These are phyloP conservation scores for Xylogone sp. DNA, from an alignment of 2,329 filamentous ascomycete genomes.

Conservation along the genomic window DNA sequence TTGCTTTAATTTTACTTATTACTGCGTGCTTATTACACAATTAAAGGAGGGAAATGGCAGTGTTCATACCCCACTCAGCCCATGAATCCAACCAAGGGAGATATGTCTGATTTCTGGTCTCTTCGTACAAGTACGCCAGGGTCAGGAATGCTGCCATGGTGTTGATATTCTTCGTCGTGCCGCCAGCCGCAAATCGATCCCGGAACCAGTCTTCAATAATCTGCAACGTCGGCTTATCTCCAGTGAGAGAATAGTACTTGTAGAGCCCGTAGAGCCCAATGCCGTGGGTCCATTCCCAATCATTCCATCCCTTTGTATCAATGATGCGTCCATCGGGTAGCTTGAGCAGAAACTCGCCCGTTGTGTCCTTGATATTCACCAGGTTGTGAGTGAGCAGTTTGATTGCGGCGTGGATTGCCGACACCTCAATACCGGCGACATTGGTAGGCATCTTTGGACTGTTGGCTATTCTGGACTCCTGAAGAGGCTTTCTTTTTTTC, in stretches of 20 bases:
- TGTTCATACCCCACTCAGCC: conserved; percentile 79
- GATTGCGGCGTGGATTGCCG: conserved; percentile 51
- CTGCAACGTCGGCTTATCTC: conserved; percentile 52
- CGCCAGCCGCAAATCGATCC: conserved; percentile 44
- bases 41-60: too few species aligned
- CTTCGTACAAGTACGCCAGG: conserved; percentile 74
- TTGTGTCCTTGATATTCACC: conserved; percentile 72
- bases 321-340: conserved; percentile 72
- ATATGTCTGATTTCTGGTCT: conserved; percentile 64
- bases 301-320: conserved; percentile 80
- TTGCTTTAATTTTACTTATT: too few species aligned
- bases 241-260: conserved; percentile 75
- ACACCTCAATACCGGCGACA: conserved; percentile 35
- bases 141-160: conserved; percentile 78
- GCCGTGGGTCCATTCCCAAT: conserved; percentile 82
- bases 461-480: too few species aligned
- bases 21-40: too few species aligned
- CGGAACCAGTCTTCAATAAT: conserved; percentile 74
- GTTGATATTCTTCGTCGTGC: conserved; percentile 82
- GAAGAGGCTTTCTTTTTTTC: too few species aligned
- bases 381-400: conserved; percentile 67
- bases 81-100: conserved; percentile 75
- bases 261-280: conserved; percentile 78
- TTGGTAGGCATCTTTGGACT: conserved; percentile 30
- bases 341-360: conserved; percentile 68